A percentile compares a stretch with the other conserved stretches of the same genome.
phyloP scores from a whole-genome alignment of 371 early-diverging fungal species.

The Parasitella parasitica region DNA sequence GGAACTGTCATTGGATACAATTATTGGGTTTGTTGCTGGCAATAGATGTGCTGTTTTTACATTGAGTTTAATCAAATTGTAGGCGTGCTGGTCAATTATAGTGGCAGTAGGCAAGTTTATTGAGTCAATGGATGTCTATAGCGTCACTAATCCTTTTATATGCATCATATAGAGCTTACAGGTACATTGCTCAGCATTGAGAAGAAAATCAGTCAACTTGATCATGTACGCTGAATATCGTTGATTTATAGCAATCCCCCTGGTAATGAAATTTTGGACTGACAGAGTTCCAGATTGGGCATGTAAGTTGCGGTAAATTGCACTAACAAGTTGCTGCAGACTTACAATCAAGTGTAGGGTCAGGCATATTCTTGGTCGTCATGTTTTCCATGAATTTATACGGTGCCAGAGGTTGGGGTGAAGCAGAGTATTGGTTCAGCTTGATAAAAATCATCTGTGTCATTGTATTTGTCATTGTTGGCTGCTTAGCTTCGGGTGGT shows the following conservation, averaged over 20 bases:
- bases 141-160: background rate
- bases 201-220: no score
- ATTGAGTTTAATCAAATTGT: no score
- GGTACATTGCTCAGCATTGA: background rate
- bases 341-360: no score
- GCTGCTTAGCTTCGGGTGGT: conserved; percentile 42
- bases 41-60: background rate
- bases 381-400: conserved; percentile 18
- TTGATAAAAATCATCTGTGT: conserved; percentile 59
- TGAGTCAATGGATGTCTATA: background rate
- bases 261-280: conserved; percentile 18
- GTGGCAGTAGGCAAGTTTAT: conserved; percentile 16
- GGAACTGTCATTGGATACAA: conserved; percentile 25
- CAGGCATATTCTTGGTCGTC: conserved; percentile 15
- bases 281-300: conserved; percentile 22
- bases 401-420: conserved; percentile 17
- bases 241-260: conserved; percentile 7
- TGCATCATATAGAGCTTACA: conserved; percentile 3
- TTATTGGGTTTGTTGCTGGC: conserved; percentile 13
- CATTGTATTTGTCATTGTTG: conserved; percentile 67
- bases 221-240: background rate
- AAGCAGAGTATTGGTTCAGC: conserved; percentile 24
- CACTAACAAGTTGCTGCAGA: no score
- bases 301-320: conserved; percentile 3
- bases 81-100: conserved; percentile 24